Percentiles rank a stretch among this genome's conserved stretches.
These are phyloP conservation scores for Suillus hirtellus DNA, from an alignment of 768 basidiomycete genomes.

Conservation along the genomic window DNA sequence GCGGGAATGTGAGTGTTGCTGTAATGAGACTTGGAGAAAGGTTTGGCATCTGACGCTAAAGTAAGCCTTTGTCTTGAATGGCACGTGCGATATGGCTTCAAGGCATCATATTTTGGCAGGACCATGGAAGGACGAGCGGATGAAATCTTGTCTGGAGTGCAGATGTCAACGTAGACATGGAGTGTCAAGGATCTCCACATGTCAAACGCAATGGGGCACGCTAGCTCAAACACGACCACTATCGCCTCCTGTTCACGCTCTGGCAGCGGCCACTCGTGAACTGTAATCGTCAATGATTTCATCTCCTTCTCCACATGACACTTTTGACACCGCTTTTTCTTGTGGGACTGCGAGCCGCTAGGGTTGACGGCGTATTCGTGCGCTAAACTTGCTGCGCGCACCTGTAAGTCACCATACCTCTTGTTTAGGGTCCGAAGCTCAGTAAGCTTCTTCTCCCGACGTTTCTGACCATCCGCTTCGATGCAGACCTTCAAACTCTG, in stretches of 20 bases:
- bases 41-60: constrained; percentile 25
- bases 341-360: neutral
- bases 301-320: constrained; percentile 29
- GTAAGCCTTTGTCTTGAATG: constrained; percentile 24
- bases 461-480: constrained; percentile 24
- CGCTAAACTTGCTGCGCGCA: neutral
- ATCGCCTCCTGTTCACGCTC: constrained; percentile 20
- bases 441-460: constrained; percentile 24
- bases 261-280: constrained; percentile 52
- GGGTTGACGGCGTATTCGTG: neutral
- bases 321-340: constrained; percentile 23
- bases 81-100: constrained; percentile 17
- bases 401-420: no score
- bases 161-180: constrained; percentile 38
- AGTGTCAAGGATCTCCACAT: constrained; percentile 47
- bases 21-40: constrained; percentile 22
- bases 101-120: constrained; percentile 18
- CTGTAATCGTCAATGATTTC: constrained; percentile 27
- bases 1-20: constrained; percentile 16
- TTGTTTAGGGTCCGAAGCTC: neutral
- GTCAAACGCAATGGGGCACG: constrained; percentile 39
- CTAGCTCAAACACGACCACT: constrained; percentile 44
- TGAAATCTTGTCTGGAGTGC: constrained; percentile 17
- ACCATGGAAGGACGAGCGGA: constrained; percentile 14
- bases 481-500: constrained; percentile 32